Percentiles rank a stretch among this genome's conserved stretches.
These are phyloP conservation scores for Moniliophthora roreri DNA, from an alignment of 1,284 basidiomycete genomes.

Conservation along the genomic window DNA sequence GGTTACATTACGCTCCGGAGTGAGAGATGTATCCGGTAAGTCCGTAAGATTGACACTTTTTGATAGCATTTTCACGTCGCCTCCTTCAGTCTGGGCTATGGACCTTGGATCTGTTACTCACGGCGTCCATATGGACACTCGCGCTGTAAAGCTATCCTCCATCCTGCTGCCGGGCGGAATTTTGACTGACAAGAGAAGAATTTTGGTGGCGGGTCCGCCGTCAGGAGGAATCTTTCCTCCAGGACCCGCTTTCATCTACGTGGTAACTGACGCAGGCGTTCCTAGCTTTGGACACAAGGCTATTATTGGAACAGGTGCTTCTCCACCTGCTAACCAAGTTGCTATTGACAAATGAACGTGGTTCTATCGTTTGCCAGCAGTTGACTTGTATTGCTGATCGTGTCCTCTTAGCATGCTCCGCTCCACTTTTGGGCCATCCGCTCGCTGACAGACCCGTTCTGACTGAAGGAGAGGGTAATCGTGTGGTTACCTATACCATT, in stretches of 20 bases:
- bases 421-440: background rate
- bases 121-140: conserved; percentile 48
- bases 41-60: background rate
- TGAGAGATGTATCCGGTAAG: conserved; percentile 13
- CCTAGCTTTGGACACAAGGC: conserved; percentile 19
- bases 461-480: background rate
- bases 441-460: background rate
- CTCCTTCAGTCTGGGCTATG: conserved; percentile 25
- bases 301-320: conserved; percentile 17
- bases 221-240: conserved; percentile 45
- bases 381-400: conserved; percentile 19
- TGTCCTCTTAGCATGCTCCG: background rate
- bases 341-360: conserved; percentile 19
- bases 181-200: conserved; percentile 26
- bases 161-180: too few relatives aligned
- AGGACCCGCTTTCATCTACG: conserved; percentile 55
- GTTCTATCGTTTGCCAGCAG: conserved; percentile 23
- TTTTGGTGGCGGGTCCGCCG: conserved; percentile 42
- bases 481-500: background rate
- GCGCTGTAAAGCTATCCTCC: conserved; percentile 42
- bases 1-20: conserved; percentile 18
- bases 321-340: conserved; percentile 15
- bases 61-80: conserved; percentile 32
- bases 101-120: conserved; percentile 53
- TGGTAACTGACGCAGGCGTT: conserved; percentile 44